Conservation (phyloP, 2,329 filamentous ascomycete genomes). For the Helotiales sp. region DNA sequence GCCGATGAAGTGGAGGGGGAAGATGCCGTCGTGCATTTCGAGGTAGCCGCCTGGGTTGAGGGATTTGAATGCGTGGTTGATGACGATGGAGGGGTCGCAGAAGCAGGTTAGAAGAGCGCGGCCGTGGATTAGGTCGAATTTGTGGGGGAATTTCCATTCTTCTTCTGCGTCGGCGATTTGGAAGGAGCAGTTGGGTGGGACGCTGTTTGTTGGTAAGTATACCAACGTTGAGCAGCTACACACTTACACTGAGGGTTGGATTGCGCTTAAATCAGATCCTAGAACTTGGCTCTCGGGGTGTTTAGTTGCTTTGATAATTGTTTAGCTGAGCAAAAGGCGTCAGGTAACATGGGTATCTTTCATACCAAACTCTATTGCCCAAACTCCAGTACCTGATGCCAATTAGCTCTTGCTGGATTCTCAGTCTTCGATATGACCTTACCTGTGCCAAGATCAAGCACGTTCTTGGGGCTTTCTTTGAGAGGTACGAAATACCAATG, state of each 20-base stretch:
- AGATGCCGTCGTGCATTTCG: conserved; percentile 9
- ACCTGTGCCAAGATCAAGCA: conserved; percentile 14
- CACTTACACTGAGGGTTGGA: conserved; percentile 2
- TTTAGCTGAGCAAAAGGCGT: neutral
- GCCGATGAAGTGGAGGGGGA: conserved; percentile 8
- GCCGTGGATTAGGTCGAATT: conserved; percentile 15
- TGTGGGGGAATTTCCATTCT: conserved; percentile 9
- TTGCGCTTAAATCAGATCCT: conserved; percentile 9
- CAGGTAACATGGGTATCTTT: neutral
- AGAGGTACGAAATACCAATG: conserved; percentile 7
- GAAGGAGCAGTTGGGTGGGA: conserved; percentile 13
- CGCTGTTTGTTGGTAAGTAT: neutral
- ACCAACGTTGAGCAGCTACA: too few relatives aligned
- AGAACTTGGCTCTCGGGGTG: conserved; percentile 8
- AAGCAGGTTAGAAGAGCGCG: conserved; percentile 11
- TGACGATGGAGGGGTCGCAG: neutral
- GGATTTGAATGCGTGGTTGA: neutral
- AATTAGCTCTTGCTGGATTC: neutral
- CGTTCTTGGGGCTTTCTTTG: neutral
- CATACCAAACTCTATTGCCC: conserved; percentile 18
- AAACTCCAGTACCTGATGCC: conserved; percentile 8
- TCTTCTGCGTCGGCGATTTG: conserved; percentile 13
- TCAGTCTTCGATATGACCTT: neutral
- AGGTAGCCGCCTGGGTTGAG: conserved; percentile 12
- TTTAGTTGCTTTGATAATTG: neutral